Evolutionary conservation across 2,329 filamentous ascomycete genomes (phyloP).

Genomic region (Cladosporium sp.): DNA sequence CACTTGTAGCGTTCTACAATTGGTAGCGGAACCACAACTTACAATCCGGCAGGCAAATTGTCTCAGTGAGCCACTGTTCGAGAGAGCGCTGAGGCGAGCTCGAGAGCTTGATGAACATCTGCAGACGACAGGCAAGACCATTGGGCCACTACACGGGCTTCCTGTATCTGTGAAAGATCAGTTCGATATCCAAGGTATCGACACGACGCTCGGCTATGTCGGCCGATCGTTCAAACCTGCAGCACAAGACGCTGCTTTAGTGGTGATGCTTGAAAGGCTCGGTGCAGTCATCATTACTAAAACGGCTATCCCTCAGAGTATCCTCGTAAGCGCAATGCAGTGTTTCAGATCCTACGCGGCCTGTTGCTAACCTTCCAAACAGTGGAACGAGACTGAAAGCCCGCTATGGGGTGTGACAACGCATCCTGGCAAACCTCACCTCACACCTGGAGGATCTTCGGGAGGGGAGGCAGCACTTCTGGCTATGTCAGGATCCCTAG

Average conservation of each 20-base stretch:
- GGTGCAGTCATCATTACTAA: conserved; percentile 54
- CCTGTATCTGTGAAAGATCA: conserved; percentile 52
- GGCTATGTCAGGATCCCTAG: conserved; percentile 22
- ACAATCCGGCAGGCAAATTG: background rate
- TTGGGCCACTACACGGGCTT: conserved; percentile 34
- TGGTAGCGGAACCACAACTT: no score
- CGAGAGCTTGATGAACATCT: conserved; percentile 49
- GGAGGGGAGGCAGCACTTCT: conserved; percentile 56
- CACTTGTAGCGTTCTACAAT: no score
- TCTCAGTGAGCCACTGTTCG: conserved; percentile 49
- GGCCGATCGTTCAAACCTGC: conserved; percentile 48
- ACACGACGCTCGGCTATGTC: conserved; percentile 52
- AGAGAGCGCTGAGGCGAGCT: conserved; percentile 50
- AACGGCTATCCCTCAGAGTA: conserved; percentile 40
- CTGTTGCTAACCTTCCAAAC: conserved; percentile 13
- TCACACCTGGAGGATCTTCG: conserved; percentile 51
- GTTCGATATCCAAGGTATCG: conserved; percentile 50
- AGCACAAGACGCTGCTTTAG: conserved; percentile 45
- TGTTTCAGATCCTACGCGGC: conserved; percentile 26
- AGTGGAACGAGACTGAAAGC: conserved; percentile 54
- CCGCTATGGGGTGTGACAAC: conserved; percentile 43
- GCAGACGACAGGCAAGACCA: conserved; percentile 37
- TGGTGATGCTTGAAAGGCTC: conserved; percentile 44
- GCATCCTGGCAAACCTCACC: conserved; percentile 38
- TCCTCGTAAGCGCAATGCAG: background rate